A percentile compares a stretch with the other conserved stretches of the same genome.
Evolutionary conservation across 169 alveolate species (phyloP).

Genomic region (Amoebophrya sp.): DNA sequence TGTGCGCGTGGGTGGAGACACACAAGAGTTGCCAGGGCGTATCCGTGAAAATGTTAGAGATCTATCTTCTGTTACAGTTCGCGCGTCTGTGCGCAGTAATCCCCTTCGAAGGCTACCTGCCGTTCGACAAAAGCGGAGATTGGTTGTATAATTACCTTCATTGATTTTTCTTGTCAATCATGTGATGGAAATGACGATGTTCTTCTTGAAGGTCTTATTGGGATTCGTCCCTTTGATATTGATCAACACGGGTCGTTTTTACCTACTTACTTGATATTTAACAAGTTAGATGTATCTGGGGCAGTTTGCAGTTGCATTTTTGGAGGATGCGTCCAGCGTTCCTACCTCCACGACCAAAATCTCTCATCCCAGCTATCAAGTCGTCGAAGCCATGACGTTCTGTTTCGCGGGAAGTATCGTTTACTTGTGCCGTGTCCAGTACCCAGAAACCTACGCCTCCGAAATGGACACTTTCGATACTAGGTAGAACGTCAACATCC

Average conservation of each 20-base stretch:
- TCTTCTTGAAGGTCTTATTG: too few species aligned
- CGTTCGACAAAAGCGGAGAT: background rate
- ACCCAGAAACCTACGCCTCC: background rate
- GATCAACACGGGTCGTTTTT: too few species aligned
- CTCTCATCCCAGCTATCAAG: background rate
- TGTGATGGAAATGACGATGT: too few species aligned
- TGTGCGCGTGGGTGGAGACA: background rate
- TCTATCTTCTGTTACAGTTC: background rate
- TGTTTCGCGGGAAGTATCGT: background rate
- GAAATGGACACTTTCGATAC: background rate
- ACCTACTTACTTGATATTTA: too few species aligned
- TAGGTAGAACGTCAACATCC: too few species aligned
- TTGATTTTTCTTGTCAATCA: background rate
- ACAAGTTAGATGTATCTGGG: too few species aligned
- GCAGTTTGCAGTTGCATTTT: too few species aligned
- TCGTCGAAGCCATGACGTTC: background rate
- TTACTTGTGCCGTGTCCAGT: constrained; percentile 5
- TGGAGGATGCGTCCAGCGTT: background rate
- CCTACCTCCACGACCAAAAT: background rate
- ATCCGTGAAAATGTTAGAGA: background rate
- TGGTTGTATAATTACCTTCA: background rate
- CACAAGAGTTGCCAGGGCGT: background rate
- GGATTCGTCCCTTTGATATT: too few species aligned
- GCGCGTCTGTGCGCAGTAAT: background rate
- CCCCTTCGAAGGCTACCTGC: constrained; percentile 28